Evolutionary conservation across 2,329 filamentous ascomycete genomes (phyloP).

Genomic region (Beauveria asiatica): DNA sequence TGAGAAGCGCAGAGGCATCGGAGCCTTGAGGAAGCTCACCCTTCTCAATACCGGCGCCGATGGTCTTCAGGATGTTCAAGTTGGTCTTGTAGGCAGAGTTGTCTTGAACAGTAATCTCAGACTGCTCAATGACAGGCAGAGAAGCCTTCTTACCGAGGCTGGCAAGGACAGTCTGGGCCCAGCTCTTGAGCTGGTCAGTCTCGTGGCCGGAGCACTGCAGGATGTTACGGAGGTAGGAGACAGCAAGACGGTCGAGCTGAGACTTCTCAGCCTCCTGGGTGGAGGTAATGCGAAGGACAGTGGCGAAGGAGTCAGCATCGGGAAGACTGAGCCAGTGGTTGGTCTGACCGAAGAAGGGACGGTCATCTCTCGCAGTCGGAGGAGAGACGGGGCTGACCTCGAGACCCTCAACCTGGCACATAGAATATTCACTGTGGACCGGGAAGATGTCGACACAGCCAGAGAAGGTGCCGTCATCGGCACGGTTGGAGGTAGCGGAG

Average conservation of each 20-base stretch:
- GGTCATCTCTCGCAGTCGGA: conserved; percentile 9
- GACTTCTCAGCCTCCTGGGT: conserved; percentile 8
- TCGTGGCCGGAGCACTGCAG: conserved; percentile 8
- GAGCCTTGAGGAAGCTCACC: conserved; percentile 1
- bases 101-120: neutral
- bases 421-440: neutral
- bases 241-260: conserved; percentile 10
- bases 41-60: conserved; percentile 6
- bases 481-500: conserved; percentile 7
- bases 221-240: conserved; percentile 7
- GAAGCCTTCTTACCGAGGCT: conserved; percentile 6
- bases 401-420: conserved; percentile 10
- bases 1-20: conserved; percentile 3
- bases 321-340: conserved; percentile 9
- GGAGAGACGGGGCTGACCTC: conserved; percentile 10
- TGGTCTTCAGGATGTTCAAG: conserved; percentile 6
- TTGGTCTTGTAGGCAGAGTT: conserved; percentile 7
- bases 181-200: conserved; percentile 8
- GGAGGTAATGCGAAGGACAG: neutral
- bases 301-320: conserved; percentile 7
- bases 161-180: conserved; percentile 10
- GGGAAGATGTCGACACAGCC: conserved; percentile 11
- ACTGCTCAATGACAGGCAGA: neutral
- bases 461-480: conserved; percentile 6
- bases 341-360: conserved; percentile 10